A percentile compares a stretch with the other conserved stretches of the same genome.
Conservation (phyloP, 208 protist species). For the Leishmania mexicana region DNA sequence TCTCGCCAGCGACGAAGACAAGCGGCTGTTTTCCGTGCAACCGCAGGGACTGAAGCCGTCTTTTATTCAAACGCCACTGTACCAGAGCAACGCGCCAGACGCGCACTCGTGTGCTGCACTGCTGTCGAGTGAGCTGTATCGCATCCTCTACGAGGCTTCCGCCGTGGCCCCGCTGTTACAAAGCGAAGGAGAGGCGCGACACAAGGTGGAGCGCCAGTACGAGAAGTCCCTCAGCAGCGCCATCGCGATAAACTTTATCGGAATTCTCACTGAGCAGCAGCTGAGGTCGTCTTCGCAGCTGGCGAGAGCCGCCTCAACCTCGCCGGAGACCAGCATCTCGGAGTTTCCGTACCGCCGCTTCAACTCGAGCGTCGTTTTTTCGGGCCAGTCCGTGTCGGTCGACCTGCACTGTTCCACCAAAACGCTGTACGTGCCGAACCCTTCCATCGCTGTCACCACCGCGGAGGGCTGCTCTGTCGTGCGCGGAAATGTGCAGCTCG, state of each 20-base stretch:
- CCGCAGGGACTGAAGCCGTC: conserved; percentile 70
- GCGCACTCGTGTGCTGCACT: conserved; percentile 54
- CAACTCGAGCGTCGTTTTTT: conserved; percentile 31
- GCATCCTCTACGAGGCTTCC: conserved; percentile 64
- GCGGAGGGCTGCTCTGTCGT: conserved; percentile 53
- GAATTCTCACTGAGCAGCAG: conserved; percentile 35
- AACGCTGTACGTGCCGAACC: conserved; percentile 70
- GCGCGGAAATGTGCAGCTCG: conserved; percentile 63
- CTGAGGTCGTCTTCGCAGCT: not conserved
- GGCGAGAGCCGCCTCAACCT: not conserved
- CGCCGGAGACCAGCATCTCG: not conserved
- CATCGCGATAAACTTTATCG: conserved; percentile 52
- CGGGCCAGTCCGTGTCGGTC: conserved; percentile 46
- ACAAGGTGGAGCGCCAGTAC: conserved; percentile 55
- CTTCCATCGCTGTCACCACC: conserved; percentile 73
- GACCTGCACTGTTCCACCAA: conserved; percentile 66
- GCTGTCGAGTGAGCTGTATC: conserved; percentile 60
- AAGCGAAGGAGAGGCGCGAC: conserved; percentile 53
- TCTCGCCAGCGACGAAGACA: conserved; percentile 73
- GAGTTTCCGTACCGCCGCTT: conserved; percentile 18
- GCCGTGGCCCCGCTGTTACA: conserved; percentile 65
- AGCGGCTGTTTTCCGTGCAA: conserved; percentile 67
- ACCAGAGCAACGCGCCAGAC: conserved; percentile 46
- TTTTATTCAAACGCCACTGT: conserved; percentile 82
- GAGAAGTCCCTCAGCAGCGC: conserved; percentile 32